phyloP scores from a whole-genome alignment of 2,329 filamentous ascomycete genomes.

The Nemania bipapillata region DNA sequence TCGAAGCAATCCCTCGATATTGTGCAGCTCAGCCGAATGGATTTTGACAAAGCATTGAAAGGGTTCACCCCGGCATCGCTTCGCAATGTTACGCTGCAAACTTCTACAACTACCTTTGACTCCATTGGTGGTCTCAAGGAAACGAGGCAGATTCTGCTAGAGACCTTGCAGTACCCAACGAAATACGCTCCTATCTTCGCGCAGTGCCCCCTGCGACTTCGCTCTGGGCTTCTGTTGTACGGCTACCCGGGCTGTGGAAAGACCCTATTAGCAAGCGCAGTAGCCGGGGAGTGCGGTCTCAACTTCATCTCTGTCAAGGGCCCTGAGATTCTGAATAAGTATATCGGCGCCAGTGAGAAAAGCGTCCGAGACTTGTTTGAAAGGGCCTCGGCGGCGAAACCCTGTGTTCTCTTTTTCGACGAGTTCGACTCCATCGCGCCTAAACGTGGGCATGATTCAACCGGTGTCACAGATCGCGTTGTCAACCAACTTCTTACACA shows the following conservation, averaged over 20 bases:
- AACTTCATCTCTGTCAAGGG: conserved; percentile 99
- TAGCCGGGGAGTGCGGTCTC: conserved; percentile 96
- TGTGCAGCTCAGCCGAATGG: conserved; percentile 74
- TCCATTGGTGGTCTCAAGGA: conserved; percentile 88
- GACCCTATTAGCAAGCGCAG: conserved; percentile 91
- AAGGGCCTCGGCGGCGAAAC: conserved; percentile 86
- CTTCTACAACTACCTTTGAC: conserved; percentile 89
- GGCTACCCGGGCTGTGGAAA: conserved; percentile 97
- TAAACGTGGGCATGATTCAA: conserved; percentile 95
- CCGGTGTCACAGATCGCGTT: conserved; percentile 96
- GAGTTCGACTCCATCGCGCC: conserved; percentile 98
- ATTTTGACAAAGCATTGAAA: conserved; percentile 86
- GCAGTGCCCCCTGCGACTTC: conserved; percentile 91
- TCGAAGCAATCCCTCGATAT: conserved; percentile 60
- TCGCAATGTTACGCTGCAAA: conserved; percentile 92
- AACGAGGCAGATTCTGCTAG: conserved; percentile 89
- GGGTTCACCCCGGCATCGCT: conserved; percentile 96
- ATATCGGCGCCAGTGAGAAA: conserved; percentile 97
- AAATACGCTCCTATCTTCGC: conserved; percentile 98
- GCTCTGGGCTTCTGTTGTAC: conserved; percentile 91
- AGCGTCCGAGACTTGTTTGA: conserved; percentile 95
- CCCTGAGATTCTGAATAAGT: conserved; percentile 98
- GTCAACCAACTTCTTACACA: conserved; percentile 98
- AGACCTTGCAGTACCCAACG: conserved; percentile 95
- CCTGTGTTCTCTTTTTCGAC: conserved; percentile 97